Conservation (phyloP, 2,329 filamentous ascomycete genomes). For the Ceratocystis ficicola region DNA sequence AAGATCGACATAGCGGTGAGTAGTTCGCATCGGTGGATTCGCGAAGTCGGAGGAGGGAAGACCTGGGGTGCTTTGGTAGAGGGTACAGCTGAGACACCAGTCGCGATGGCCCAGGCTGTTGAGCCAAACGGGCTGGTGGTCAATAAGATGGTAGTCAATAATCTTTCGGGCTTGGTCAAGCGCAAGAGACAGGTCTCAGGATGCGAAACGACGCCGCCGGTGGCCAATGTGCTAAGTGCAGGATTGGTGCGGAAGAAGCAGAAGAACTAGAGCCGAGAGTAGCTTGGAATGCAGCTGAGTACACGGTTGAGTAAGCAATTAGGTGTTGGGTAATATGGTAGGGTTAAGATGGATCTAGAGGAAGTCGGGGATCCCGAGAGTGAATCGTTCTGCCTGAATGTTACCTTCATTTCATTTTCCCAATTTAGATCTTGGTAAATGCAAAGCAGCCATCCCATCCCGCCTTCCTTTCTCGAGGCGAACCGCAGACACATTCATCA, state of each 20-base stretch:
- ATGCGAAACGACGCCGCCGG: conserved; percentile 20
- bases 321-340: not conserved
- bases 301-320: not conserved
- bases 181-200: conserved; percentile 29
- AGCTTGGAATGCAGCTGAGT: not conserved
- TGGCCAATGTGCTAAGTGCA: conserved; percentile 38
- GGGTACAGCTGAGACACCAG: conserved; percentile 17
- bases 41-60: conserved; percentile 42
- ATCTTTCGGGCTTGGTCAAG: conserved; percentile 39
- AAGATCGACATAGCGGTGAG: conserved; percentile 48
- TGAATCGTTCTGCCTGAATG: not conserved
- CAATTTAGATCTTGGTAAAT: not conserved
- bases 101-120: conserved; percentile 14
- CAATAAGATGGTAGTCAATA: conserved; percentile 31
- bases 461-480: not conserved
- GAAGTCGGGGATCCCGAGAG: not conserved
- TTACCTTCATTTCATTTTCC: not conserved
- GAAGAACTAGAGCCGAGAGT: conserved; percentile 30
- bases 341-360: not conserved
- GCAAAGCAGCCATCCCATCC: not conserved
- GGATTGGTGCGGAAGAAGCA: conserved; percentile 46
- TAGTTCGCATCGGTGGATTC: conserved; percentile 59
- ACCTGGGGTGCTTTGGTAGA: conserved; percentile 16
- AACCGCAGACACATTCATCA: not conserved
- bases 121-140: conserved; percentile 8